Evolutionary conservation across 169 alveolate genomes (phyloP), one percentile per base, ranked within the genome.

Genomic region (Plasmodium sp.): DNA sequence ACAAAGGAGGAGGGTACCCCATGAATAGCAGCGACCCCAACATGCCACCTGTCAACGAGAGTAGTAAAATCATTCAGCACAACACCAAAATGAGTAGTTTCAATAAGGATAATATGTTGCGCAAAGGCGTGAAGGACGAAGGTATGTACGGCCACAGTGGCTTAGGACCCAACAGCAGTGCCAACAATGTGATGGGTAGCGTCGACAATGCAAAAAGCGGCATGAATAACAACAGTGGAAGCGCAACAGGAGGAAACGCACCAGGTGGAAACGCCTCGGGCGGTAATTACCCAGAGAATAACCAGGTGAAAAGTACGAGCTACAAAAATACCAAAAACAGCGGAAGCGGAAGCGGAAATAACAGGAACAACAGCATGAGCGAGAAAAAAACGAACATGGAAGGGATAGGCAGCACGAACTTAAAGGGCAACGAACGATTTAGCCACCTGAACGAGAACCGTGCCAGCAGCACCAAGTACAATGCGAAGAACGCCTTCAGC

Each of bases 351-450:
- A 45, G 39, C 27, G 18, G 41, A 7, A 85, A 88, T 58, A 51
- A 34, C 22, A 3, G 33, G 16, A 88, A 80, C 74, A 85, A 67
- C 33, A 67, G 77, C 73, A n/a, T 34, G 22, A 88, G 83, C 51
- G 94, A 80, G 36, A 88, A 67, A 54, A 62, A 81, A 54, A 56
- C 71, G 31, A 45, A 36, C 39, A n/a, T 43, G 10, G 94, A 88
- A 80, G 67, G 75, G 6, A 3, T 56, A 43, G 80, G 39, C 51
- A 85, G 36, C 54, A 73, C 16, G 48, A 41, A 3, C 54, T 5
- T 80, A 67, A 88, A 80, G 45, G 82, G 56, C 5, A 80, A 67
- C 71, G 84, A 75, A 33, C 84, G 94, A 88, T 88, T 41, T 88
- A 88, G 33, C 18, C 45, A 88, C 72, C 31, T 79, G 5, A 41